These are phyloP conservation scores for Debaryomycetaceae sp. DNA, from an alignment of 1,139 yeast species.

Conservation along the genomic window DNA sequence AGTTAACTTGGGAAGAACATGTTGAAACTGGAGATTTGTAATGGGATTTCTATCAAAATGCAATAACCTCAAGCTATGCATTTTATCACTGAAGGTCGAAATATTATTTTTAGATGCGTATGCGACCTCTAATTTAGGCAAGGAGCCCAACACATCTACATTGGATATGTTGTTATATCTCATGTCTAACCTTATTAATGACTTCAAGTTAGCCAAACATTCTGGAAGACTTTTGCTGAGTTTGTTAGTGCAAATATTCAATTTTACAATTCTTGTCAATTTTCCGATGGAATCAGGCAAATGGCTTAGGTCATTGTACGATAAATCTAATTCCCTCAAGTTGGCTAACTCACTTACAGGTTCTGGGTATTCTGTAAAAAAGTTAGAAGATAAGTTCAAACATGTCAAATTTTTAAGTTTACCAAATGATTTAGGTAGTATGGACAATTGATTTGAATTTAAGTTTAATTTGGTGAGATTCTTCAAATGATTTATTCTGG, in stretches of 20 bases:
- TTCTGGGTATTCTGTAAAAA: conserved; percentile 65
- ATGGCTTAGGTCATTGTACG: conserved; percentile 67
- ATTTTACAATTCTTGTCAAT: conserved; percentile 57
- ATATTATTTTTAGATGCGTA: conserved; percentile 78
- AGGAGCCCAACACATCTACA: conserved; percentile 59
- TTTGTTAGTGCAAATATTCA: conserved; percentile 74
- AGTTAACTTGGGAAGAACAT: conserved; percentile 58
- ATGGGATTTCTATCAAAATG: conserved; percentile 69
- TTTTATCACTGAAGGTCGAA: conserved; percentile 62
- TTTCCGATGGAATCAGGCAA: conserved; percentile 65
- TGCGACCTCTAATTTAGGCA: conserved; percentile 68
- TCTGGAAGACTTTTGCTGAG: conserved; percentile 56
- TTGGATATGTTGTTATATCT: conserved; percentile 69
- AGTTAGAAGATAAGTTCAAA: conserved; percentile 79
- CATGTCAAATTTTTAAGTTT: conserved; percentile 53
- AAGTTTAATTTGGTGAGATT: conserved; percentile 57
- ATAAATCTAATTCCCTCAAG: conserved; percentile 69
- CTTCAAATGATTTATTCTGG: conserved; percentile 49
- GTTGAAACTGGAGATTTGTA: conserved; percentile 65
- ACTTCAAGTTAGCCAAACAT: conserved; percentile 48
- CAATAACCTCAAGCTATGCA: conserved; percentile 53
- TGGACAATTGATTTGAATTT: conserved; percentile 69
- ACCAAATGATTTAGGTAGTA: conserved; percentile 62
- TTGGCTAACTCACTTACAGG: conserved; percentile 60
- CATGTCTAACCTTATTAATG: conserved; percentile 73